Conservation (phyloP, 768 basidiomycete genomes). For the Serendipita sp. region DNA sequence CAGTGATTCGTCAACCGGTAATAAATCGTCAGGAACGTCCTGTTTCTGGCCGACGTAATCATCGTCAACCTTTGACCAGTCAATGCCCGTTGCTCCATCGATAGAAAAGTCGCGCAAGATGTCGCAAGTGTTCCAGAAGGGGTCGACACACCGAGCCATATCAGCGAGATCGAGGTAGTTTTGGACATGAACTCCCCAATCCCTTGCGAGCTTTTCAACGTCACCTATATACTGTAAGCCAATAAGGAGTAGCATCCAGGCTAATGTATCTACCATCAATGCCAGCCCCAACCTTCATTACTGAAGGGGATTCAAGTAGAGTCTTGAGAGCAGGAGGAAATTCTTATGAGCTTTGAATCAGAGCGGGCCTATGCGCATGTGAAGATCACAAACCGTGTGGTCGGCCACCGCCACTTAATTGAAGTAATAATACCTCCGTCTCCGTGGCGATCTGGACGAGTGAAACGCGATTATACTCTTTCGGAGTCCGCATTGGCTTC, state of each 20-base stretch:
- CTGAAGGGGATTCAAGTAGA: background rate
- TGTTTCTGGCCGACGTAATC: too few species aligned
- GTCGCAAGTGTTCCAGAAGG: conserved; percentile 3
- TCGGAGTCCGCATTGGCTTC: background rate
- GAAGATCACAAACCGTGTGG: background rate
- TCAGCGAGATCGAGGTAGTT: background rate
- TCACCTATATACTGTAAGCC: background rate
- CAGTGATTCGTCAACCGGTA: background rate
- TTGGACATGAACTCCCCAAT: background rate
- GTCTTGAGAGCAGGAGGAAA: background rate
- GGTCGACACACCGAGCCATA: background rate
- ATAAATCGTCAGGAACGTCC: too few species aligned
- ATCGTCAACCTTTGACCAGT: background rate
- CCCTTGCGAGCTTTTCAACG: background rate
- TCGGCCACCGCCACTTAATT: background rate
- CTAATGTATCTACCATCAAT: background rate
- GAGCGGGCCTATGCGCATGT: background rate
- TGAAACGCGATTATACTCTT: background rate
- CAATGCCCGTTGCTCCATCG: background rate
- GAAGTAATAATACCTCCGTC: background rate
- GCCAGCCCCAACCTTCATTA: conserved; percentile 1
- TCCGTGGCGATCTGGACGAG: background rate
- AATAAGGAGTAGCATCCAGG: background rate
- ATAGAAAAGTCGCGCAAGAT: background rate
- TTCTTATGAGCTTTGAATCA: background rate